These are phyloP conservation scores for Yarrowia phangngaensis DNA, from an alignment of 805 yeast species.

Conservation along the genomic window DNA sequence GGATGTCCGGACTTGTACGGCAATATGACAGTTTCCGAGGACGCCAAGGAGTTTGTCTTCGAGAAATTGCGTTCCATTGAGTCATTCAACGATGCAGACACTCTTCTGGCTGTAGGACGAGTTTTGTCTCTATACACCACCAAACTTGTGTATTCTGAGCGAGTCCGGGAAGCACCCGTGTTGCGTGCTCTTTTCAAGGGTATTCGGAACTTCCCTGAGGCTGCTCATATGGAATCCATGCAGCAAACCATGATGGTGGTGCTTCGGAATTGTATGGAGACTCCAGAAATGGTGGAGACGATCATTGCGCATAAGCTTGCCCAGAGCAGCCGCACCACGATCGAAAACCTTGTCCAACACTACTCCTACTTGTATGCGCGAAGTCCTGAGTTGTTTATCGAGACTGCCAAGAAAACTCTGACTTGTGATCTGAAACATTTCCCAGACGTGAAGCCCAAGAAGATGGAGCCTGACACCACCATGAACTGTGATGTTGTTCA, in stretches of 20 bases:
- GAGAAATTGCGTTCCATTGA: slow-evolving; percentile 5
- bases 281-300: slow-evolving; percentile 46
- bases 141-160: slow-evolving; percentile 42
- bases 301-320: slow-evolving; percentile 51
- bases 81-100: not conserved
- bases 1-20: not conserved
- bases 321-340: slow-evolving; percentile 33
- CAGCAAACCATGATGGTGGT: slow-evolving; percentile 53
- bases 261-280: slow-evolving; percentile 68
- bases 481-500: slow-evolving; percentile 6
- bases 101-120: slow-evolving; percentile 47
- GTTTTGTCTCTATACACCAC: slow-evolving; percentile 53
- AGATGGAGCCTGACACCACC: slow-evolving; percentile 22
- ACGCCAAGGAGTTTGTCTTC: slow-evolving; percentile 14
- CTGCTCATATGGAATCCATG: slow-evolving; percentile 42
- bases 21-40: slow-evolving; percentile 4
- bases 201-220: slow-evolving; percentile 40
- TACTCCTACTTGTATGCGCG: slow-evolving; percentile 38
- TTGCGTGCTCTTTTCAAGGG: slow-evolving; percentile 48
- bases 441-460: slow-evolving; percentile 23
- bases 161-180: slow-evolving; percentile 48
- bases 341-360: slow-evolving; percentile 29
- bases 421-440: slow-evolving; percentile 22
- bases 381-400: slow-evolving; percentile 49
- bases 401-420: slow-evolving; percentile 33